A percentile compares a stretch with the other conserved stretches of the same genome.
Evolutionary conservation across 805 yeast species (phyloP).

Genomic region (Lachancea quebecensis): DNA sequence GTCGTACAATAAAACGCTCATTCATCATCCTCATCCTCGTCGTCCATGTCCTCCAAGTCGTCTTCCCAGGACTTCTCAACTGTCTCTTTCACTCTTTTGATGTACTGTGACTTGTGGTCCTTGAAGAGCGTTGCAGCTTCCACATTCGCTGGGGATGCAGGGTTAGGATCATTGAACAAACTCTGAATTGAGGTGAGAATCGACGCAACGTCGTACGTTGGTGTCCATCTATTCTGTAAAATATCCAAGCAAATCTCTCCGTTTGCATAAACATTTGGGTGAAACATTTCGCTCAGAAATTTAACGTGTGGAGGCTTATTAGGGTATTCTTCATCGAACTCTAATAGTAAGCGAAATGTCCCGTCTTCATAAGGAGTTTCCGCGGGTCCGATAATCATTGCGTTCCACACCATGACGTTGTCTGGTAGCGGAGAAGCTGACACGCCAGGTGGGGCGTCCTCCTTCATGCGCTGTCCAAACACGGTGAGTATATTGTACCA

Average conservation of each 20-base stretch:
- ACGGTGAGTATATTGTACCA: slow-evolving; percentile 14
- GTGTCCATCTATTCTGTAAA: slow-evolving; percentile 95
- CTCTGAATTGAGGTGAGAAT: slow-evolving; percentile 90
- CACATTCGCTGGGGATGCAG: slow-evolving; percentile 93
- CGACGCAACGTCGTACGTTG: slow-evolving; percentile 95
- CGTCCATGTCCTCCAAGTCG: slow-evolving; percentile 43
- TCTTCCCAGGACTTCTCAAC: slow-evolving; percentile 94
- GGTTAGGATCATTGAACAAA: slow-evolving; percentile 90
- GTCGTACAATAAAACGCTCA: not conserved
- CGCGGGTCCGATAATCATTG: slow-evolving; percentile 94
- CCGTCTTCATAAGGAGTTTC: slow-evolving; percentile 99
- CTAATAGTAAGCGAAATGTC: slow-evolving; percentile 76
- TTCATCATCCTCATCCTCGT: slow-evolving; percentile 33
- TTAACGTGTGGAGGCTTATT: slow-evolving; percentile 93
- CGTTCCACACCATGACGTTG: slow-evolving; percentile 96
- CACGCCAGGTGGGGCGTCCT: slow-evolving; percentile 97
- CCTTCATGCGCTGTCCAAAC: slow-evolving; percentile 70
- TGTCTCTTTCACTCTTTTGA: slow-evolving; percentile 85
- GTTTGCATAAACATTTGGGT: slow-evolving; percentile 92
- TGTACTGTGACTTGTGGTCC: slow-evolving; percentile 90
- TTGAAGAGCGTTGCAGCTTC: slow-evolving; percentile 95
- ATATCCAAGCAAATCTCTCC: slow-evolving; percentile 96
- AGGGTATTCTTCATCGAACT: slow-evolving; percentile 95
- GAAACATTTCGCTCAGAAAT: slow-evolving; percentile 91
- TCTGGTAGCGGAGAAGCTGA: slow-evolving; percentile 96